Conservation (phyloP, 2,329 filamentous ascomycete genomes). For the Fusarium circinatum region DNA sequence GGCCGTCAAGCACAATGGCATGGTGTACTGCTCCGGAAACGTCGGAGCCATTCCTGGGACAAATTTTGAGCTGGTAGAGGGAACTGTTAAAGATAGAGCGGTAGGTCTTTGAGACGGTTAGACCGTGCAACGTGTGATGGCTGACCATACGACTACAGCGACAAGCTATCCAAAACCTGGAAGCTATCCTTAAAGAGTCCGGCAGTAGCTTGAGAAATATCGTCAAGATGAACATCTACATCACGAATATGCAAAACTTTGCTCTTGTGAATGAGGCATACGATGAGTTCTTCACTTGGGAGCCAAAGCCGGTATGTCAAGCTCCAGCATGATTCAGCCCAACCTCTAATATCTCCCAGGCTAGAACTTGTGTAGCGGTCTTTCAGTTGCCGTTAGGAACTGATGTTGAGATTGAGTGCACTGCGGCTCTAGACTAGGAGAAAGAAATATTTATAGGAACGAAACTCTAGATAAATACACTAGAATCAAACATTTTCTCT, state of each 20-base stretch:
- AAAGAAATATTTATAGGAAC: background rate
- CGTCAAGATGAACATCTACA: conserved; percentile 74
- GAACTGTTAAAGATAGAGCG: conserved; percentile 47
- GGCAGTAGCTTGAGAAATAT: conserved; percentile 68
- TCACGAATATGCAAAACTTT: conserved; percentile 74
- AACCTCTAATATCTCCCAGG: conserved; percentile 48
- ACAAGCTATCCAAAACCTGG: conserved; percentile 4
- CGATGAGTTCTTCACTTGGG: conserved; percentile 57
- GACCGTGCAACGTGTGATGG: background rate
- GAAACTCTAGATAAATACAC: background rate
- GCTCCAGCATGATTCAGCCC: conserved; percentile 30
- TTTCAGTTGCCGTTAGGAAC: conserved; percentile 76
- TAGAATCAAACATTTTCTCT: background rate
- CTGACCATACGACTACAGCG: background rate
- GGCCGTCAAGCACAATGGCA: conserved; percentile 70
- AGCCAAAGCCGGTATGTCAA: conserved; percentile 58
- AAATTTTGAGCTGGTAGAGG: conserved; percentile 60
- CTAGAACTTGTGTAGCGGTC: conserved; percentile 76
- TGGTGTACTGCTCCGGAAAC: conserved; percentile 77
- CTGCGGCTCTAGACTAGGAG: conserved; percentile 44
- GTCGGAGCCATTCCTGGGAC: conserved; percentile 68
- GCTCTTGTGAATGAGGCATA: conserved; percentile 67
- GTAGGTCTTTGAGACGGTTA: background rate
- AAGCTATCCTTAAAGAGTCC: conserved; percentile 66
- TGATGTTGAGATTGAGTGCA: conserved; percentile 80